These are phyloP conservation scores for Dioszegia hungarica DNA, from an alignment of 768 basidiomycete species.

Conservation along the genomic window DNA sequence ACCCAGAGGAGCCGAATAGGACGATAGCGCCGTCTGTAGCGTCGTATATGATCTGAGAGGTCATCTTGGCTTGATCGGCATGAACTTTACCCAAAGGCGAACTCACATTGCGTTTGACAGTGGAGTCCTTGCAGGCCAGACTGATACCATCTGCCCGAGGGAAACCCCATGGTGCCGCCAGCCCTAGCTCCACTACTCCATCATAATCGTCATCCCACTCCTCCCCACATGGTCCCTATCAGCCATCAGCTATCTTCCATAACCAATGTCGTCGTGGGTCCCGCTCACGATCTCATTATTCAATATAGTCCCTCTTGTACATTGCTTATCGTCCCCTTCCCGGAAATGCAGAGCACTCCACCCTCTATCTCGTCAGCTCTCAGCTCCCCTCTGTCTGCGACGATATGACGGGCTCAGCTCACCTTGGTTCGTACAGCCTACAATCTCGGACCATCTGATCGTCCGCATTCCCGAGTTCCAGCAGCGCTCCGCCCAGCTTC, in stretches of 20 bases:
- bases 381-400: too few species aligned
- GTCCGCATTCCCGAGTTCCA: conserved; percentile 48
- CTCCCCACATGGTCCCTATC: conserved; percentile 48
- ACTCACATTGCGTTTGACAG: conserved; percentile 48
- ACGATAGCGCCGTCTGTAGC: conserved; percentile 50
- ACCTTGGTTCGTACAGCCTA: conserved; percentile 49
- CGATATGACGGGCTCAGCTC: too few species aligned
- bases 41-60: conserved; percentile 44
- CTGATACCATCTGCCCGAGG: conserved; percentile 49
- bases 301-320: conserved; percentile 34
- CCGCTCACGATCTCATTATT: conserved; percentile 46
- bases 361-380: conserved; percentile 27
- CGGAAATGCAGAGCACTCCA: conserved; percentile 49
- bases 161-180: conserved; percentile 38
- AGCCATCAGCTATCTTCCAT: neutral
- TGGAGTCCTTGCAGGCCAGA: conserved; percentile 49
- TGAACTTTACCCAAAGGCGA: neutral
- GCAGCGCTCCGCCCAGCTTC: conserved; percentile 41
- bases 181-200: conserved; percentile 28
- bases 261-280: neutral
- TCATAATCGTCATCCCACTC: conserved; percentile 51
- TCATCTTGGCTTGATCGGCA: neutral
- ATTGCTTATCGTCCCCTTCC: conserved; percentile 48
- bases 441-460: conserved; percentile 44
- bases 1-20: conserved; percentile 47